Conservation (phyloP, 2,329 filamentous ascomycete species). For the Colletotrichum sp. region DNA sequence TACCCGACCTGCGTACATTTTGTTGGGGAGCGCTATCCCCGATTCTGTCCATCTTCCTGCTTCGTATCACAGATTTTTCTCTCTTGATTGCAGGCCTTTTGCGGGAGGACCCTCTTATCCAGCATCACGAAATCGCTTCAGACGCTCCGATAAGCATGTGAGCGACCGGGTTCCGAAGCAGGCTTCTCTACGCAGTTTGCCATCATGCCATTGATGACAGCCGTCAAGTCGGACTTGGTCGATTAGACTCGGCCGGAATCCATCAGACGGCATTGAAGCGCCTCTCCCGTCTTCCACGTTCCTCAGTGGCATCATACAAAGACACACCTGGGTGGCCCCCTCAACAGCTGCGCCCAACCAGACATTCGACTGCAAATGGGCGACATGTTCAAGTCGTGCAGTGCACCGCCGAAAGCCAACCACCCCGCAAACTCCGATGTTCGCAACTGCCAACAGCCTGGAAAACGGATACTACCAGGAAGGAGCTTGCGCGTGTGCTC, state of each 20-base stretch:
- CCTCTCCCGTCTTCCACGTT: neutral
- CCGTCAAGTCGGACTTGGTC: neutral
- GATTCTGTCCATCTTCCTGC: neutral
- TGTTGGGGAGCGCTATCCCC: constrained; percentile 20
- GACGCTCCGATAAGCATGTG: neutral
- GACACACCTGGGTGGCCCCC: neutral
- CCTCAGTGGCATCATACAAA: neutral
- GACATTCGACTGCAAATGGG: neutral
- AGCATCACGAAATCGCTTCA: neutral
- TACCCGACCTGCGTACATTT: constrained; percentile 14
- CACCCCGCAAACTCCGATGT: neutral
- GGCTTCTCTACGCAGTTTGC: neutral
- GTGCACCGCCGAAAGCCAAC: neutral
- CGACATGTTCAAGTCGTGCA: neutral
- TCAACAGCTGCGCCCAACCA: neutral
- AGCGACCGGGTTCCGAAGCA: neutral
- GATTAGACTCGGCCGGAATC: neutral
- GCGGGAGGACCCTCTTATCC: constrained; percentile 5
- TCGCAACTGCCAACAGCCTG: neutral
- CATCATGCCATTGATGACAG: neutral
- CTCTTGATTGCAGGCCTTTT: neutral
- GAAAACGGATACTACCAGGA: neutral
- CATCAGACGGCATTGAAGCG: neutral
- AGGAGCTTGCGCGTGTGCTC: constrained; percentile 5
- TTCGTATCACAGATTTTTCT: constrained; percentile 2